A percentile compares a stretch with the other conserved stretches of the same genome.
Conservation (phyloP, 2,329 filamentous ascomycete species). For the Talaromyces rugulosus region DNA sequence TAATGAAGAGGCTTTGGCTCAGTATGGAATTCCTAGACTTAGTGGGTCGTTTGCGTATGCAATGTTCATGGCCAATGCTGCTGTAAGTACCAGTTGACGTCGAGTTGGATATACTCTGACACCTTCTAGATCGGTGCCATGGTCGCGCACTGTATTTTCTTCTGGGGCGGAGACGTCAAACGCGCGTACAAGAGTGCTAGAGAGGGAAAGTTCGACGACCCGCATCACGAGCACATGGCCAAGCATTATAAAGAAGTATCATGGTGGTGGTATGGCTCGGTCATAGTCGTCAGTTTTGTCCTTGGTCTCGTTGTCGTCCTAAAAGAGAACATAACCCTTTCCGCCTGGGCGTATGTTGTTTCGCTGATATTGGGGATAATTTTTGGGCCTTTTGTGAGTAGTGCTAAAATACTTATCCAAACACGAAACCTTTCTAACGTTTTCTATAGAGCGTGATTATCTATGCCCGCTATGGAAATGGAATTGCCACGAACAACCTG, state of each 20-base stretch:
- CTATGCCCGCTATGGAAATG: conserved; percentile 52
- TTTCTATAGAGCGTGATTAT: conserved; percentile 46
- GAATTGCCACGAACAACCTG: conserved; percentile 56
- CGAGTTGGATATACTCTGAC: not conserved
- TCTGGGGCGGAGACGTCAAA: conserved; percentile 54
- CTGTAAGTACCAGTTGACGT: conserved; percentile 34
- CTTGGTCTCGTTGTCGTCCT: conserved; percentile 24
- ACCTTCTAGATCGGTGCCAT: conserved; percentile 51
- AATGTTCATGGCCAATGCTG: conserved; percentile 56
- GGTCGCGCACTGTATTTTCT: conserved; percentile 49
- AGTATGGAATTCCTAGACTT: conserved; percentile 46
- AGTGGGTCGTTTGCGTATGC: conserved; percentile 50
- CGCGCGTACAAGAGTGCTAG: conserved; percentile 46
- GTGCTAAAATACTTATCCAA: not conserved
- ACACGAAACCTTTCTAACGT: not conserved
- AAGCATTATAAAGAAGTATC: conserved; percentile 50
- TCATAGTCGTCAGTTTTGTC: conserved; percentile 27
- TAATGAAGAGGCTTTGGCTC: conserved; percentile 32
- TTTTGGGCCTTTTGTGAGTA: conserved; percentile 19
- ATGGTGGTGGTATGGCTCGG: conserved; percentile 31
- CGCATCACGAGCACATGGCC: conserved; percentile 51
- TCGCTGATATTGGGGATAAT: conserved; percentile 25
- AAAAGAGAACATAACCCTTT: conserved; percentile 28
- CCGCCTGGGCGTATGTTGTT: conserved; percentile 31
- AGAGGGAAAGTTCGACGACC: conserved; percentile 44